Conservation (phyloP, 2,329 filamentous ascomycete genomes). For the Pyrenochaeta sp. region DNA sequence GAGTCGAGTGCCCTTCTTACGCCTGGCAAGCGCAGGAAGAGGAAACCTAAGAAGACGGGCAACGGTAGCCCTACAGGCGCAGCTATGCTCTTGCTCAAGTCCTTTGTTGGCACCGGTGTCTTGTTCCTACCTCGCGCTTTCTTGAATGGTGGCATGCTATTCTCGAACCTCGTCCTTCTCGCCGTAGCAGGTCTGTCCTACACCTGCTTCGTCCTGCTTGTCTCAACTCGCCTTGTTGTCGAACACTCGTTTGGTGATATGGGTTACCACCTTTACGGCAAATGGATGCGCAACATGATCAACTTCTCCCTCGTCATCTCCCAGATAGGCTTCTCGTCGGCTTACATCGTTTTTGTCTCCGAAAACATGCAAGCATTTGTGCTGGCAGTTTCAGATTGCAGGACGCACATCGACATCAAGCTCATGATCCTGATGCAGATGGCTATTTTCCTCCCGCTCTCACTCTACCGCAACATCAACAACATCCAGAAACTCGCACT, state of each 20-base stretch:
- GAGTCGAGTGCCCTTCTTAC: slow-evolving; percentile 85
- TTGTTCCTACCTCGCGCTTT: slow-evolving; percentile 92
- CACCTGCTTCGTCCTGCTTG: slow-evolving; percentile 95
- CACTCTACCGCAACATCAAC: slow-evolving; percentile 92
- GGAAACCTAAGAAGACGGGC: slow-evolving; percentile 79
- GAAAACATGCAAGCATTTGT: slow-evolving; percentile 96
- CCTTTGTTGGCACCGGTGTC: slow-evolving; percentile 95
- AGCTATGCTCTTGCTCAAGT: slow-evolving; percentile 87
- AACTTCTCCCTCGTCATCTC: slow-evolving; percentile 92
- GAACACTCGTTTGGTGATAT: slow-evolving; percentile 98
- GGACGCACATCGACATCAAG: slow-evolving; percentile 83
- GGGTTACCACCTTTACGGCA: slow-evolving; percentile 88
- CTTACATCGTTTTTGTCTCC: slow-evolving; percentile 96
- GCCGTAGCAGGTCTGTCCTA: slow-evolving; percentile 87
- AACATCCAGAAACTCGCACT: slow-evolving; percentile 96
- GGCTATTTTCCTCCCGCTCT: slow-evolving; percentile 92
- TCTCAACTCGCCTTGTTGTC: slow-evolving; percentile 82
- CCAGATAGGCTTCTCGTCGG: slow-evolving; percentile 92
- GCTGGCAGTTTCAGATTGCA: slow-evolving; percentile 86
- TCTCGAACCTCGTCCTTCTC: slow-evolving; percentile 91
- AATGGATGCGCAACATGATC: slow-evolving; percentile 87
- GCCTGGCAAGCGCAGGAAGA: slow-evolving; percentile 71
- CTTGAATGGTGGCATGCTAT: slow-evolving; percentile 95
- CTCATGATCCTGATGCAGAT: slow-evolving; percentile 94
- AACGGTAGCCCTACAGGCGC: slow-evolving; percentile 82